Percentiles rank a stretch among this genome's conserved stretches.
Evolutionary conservation across 2,329 filamentous ascomycete species (phyloP).

Genomic region (Talaromyces sp.): DNA sequence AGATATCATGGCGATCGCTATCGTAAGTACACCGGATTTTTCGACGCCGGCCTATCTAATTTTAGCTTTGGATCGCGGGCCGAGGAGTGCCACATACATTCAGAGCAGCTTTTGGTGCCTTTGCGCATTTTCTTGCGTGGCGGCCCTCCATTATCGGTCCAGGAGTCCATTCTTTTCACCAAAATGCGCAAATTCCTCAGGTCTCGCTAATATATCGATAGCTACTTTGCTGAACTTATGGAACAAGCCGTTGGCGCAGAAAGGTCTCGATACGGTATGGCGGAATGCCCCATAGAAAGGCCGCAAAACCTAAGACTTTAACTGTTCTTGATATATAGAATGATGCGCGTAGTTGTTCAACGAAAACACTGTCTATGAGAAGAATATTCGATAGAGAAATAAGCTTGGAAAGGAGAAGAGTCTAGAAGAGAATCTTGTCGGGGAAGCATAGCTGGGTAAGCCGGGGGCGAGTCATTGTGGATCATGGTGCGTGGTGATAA

Average conservation of each 20-base stretch:
- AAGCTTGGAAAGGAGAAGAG: background rate
- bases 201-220: background rate
- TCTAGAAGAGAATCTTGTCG: background rate
- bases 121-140: slow-evolving; percentile 49
- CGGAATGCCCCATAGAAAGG: background rate
- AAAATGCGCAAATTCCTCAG: background rate
- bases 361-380: background rate
- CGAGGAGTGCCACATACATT: slow-evolving; percentile 34
- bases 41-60: slow-evolving; percentile 38
- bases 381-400: background rate
- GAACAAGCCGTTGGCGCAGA: background rate
- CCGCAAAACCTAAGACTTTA: too few relatives aligned
- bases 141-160: slow-evolving; percentile 33
- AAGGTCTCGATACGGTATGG: background rate
- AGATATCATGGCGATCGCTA: slow-evolving; percentile 33
- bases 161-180: slow-evolving; percentile 20
- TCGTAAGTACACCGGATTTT: slow-evolving; percentile 49
- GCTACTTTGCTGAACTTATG: background rate
- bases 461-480: background rate
- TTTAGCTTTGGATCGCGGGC: background rate
- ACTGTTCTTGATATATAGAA: too few relatives aligned
- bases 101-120: slow-evolving; percentile 47
- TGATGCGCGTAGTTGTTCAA: background rate
- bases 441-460: background rate
- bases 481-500: slow-evolving; percentile 8